A percentile compares a stretch with the other conserved stretches of the same genome.
phyloP scores from a whole-genome alignment of 2,329 filamentous ascomycete genomes.

The Dendrostoma leiphaemia region DNA sequence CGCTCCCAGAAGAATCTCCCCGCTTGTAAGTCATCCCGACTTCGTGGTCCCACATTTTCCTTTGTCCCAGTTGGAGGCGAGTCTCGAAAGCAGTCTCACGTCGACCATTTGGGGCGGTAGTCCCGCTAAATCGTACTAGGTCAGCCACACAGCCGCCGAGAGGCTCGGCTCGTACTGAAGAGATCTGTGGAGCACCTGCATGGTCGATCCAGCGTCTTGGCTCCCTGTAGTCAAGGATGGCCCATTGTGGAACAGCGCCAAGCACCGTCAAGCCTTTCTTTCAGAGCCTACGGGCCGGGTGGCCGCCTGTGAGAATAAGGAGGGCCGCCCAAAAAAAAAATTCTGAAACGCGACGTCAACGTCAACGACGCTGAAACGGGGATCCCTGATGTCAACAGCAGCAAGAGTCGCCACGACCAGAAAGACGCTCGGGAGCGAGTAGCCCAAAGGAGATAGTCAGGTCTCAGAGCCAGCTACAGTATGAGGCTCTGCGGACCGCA shows the following conservation, averaged over 20 bases:
- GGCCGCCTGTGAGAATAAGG: not conserved
- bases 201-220: not conserved
- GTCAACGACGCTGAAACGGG: not conserved
- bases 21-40: not conserved
- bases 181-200: not conserved
- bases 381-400: not conserved
- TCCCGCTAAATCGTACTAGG: too few relatives aligned
- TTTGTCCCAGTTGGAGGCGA: not conserved
- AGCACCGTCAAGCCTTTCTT: not conserved
- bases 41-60: not conserved
- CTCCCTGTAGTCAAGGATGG: not conserved
- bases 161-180: not conserved
- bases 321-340: not conserved
- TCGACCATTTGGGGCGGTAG: not conserved
- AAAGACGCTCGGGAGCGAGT: not conserved
- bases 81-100: conserved; percentile 4
- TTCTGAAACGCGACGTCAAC: not conserved
- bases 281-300: not conserved
- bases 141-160: not conserved
- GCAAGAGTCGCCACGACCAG: not conserved
- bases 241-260: not conserved
- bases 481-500: not conserved
- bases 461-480: too few relatives aligned
- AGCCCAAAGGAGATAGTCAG: not conserved
- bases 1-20: not conserved